Conservation (phyloP, 139 green algal genomes). For the Coelastrella sp. region DNA sequence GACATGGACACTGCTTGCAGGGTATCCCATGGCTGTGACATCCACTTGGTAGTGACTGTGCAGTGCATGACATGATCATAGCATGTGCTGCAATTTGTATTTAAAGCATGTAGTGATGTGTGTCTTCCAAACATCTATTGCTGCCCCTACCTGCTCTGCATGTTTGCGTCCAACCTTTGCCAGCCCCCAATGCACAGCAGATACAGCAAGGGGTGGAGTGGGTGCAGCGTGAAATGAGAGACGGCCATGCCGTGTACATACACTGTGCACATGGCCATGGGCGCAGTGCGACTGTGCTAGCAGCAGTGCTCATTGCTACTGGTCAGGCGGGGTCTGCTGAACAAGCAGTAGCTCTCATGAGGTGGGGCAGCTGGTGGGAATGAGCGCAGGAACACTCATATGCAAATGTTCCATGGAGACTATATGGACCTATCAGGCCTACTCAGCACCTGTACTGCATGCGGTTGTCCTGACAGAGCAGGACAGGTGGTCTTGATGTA, state of each 20-base stretch:
- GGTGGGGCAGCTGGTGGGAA: background rate
- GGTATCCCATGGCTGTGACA: no score
- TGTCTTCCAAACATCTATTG: background rate
- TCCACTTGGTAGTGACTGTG: no score
- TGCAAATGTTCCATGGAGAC: no score
- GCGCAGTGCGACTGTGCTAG: slow-evolving; percentile 64
- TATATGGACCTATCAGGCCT: no score
- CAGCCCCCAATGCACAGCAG: slow-evolving; percentile 54
- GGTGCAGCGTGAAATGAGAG: slow-evolving; percentile 50
- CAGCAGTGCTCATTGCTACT: slow-evolving; percentile 62
- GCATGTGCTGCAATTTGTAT: no score
- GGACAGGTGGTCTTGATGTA: no score
- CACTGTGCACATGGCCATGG: slow-evolving; percentile 79
- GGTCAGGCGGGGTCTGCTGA: slow-evolving; percentile 24
- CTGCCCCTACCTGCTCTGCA: no score
- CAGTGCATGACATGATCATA: no score
- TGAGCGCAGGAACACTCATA: no score
- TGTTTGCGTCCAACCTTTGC: background rate
- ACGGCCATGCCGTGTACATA: slow-evolving; percentile 62
- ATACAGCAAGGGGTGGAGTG: slow-evolving; percentile 74
- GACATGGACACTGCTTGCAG: no score
- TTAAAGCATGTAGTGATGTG: background rate
- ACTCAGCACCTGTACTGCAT: no score
- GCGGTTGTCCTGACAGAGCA: no score
- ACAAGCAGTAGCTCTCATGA: slow-evolving; percentile 50